Conservation (phyloP, 192 early-diverging fungal genomes). For the Dissophora ornata region DNA sequence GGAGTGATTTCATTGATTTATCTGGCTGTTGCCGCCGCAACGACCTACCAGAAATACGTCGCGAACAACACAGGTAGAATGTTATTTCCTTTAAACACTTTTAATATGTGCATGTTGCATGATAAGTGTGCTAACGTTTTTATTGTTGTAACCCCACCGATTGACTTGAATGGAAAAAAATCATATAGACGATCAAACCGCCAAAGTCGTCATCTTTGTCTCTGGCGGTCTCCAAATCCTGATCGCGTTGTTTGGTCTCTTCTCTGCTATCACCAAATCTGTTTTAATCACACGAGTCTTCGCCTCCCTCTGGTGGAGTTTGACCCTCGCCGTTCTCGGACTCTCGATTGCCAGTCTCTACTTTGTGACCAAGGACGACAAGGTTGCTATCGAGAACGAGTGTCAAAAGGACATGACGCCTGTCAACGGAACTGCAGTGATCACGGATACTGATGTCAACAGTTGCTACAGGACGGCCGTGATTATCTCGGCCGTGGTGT, state of each 20-base stretch:
- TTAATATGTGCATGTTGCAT: too few relatives aligned
- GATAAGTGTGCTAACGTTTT: too few relatives aligned
- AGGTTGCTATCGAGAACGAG: constrained; percentile 13
- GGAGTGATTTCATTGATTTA: constrained; percentile 36
- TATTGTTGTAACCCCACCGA: too few relatives aligned
- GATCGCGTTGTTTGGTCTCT: constrained; percentile 29
- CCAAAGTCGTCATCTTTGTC: constrained; percentile 35
- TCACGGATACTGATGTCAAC: constrained; percentile 11
- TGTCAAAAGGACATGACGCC: constrained; percentile 12
- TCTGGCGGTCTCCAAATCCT: constrained; percentile 27
- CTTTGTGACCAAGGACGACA: constrained; percentile 29
- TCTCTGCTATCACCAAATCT: constrained; percentile 34
- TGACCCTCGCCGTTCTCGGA: constrained; percentile 29
- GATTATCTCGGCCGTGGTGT: constrained; percentile 38
- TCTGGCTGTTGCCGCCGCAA: constrained; percentile 28
- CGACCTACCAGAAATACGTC: constrained; percentile 47
- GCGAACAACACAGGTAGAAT: constrained; percentile 39
- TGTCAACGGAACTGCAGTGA: constrained; percentile 4
- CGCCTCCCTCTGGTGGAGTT: constrained; percentile 31
- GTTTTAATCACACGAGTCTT: constrained; percentile 28
- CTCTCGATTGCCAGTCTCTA: constrained; percentile 35
- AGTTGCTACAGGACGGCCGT: constrained; percentile 24
- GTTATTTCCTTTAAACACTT: background rate
- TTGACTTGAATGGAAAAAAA: too few relatives aligned
- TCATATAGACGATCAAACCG: constrained; percentile 18